Evolutionary conservation across 2,329 filamentous ascomycete genomes (phyloP).

Genomic region (Penicillium freii): DNA sequence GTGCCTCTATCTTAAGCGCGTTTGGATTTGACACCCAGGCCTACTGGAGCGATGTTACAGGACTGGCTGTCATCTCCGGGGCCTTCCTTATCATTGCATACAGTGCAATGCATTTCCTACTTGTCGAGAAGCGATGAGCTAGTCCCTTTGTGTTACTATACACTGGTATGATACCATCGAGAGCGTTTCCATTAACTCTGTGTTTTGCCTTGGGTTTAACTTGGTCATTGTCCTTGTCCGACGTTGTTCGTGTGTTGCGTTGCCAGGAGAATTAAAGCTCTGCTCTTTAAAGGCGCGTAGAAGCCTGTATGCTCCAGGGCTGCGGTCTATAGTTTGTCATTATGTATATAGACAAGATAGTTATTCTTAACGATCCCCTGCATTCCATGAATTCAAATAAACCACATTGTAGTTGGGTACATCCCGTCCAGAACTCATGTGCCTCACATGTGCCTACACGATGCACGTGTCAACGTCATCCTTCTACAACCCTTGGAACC

Average conservation of each 20-base stretch:
- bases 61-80: slow-evolving; percentile 76
- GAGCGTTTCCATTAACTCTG: background rate
- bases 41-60: slow-evolving; percentile 79
- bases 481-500: background rate
- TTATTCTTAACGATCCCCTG: background rate
- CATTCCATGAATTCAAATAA: background rate
- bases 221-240: background rate
- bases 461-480: slow-evolving; percentile 21
- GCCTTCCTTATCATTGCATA: slow-evolving; percentile 87
- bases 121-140: slow-evolving; percentile 77
- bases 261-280: background rate
- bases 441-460: background rate
- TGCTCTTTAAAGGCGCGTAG: background rate
- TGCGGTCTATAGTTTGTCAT: background rate
- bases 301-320: background rate
- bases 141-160: background rate
- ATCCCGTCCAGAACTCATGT: background rate
- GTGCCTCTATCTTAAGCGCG: slow-evolving; percentile 86
- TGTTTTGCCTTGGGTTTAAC: background rate
- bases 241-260: background rate
- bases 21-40: slow-evolving; percentile 91
- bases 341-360: slow-evolving; percentile 14
- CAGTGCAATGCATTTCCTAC: slow-evolving; percentile 83
- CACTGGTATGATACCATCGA: background rate
- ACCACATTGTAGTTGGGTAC: background rate